Conservation (phyloP, 2,329 filamentous ascomycete genomes). For the Alternaria longipes region DNA sequence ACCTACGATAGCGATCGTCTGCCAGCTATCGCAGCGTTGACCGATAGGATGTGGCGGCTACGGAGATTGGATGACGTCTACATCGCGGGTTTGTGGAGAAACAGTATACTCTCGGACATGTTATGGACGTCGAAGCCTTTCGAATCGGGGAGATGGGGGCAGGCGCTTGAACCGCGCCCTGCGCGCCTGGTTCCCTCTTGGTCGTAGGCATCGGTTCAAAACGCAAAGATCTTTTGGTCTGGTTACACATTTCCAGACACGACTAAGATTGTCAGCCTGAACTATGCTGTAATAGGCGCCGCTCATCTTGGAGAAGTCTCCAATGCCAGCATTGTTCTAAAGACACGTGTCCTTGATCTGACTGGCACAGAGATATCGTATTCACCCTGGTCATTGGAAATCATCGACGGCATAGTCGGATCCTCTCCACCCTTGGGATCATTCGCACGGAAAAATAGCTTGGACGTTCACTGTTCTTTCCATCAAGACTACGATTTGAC, state of each 20-base stretch:
- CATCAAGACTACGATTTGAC: no score
- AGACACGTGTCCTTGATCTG: background rate
- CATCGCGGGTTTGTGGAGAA: background rate
- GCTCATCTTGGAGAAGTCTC: background rate
- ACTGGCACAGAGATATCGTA: background rate
- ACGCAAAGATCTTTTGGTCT: no score
- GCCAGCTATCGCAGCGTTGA: background rate
- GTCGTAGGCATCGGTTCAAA: background rate
- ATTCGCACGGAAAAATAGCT: no score
- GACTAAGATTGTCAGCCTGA: background rate
- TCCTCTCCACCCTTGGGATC: no score
- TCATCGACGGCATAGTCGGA: no score
- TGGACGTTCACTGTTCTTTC: no score
- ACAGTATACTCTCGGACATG: background rate
- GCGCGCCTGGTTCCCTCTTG: background rate
- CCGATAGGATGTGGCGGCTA: background rate
- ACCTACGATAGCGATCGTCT: no score
- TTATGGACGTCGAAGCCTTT: background rate
- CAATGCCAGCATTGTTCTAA: background rate
- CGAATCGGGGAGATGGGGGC: no score
- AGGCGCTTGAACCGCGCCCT: background rate
- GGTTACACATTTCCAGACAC: no score
- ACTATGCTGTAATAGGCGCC: background rate
- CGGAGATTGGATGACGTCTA: background rate
- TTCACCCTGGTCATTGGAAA: no score